Conservation (phyloP, 2,329 filamentous ascomycete species). For the Stylonectria norvegica region DNA sequence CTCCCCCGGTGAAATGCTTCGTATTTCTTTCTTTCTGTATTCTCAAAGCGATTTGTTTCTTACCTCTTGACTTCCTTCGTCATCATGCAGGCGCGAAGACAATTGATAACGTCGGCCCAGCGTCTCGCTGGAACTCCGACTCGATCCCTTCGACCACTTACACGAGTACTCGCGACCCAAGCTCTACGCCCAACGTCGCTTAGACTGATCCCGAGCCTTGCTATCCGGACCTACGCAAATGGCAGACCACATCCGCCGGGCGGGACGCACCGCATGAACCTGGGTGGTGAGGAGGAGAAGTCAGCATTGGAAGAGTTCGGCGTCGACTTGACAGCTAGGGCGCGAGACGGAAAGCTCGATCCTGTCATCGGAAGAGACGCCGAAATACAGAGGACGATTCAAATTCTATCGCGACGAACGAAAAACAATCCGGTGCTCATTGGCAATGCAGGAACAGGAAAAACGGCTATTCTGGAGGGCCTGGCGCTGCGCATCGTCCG, state of each 20-base stretch:
- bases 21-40: slow-evolving; percentile 8
- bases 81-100: slow-evolving; percentile 42
- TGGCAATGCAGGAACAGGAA: slow-evolving; percentile 84
- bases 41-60: slow-evolving; percentile 3
- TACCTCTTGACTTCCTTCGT: slow-evolving; percentile 5
- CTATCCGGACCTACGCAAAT: slow-evolving; percentile 58
- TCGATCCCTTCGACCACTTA: slow-evolving; percentile 28
- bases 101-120: slow-evolving; percentile 38
- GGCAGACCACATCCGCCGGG: slow-evolving; percentile 82
- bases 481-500: slow-evolving; percentile 84
- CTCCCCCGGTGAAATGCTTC: slow-evolving; percentile 2
- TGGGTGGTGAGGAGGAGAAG: slow-evolving; percentile 74
- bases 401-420: slow-evolving; percentile 85
- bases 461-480: slow-evolving; percentile 90
- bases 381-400: slow-evolving; percentile 92
- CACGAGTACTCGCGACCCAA: slow-evolving; percentile 24
- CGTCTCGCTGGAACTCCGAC: slow-evolving; percentile 32
- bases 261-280: slow-evolving; percentile 89
- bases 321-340: slow-evolving; percentile 80
- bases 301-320: slow-evolving; percentile 88
- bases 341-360: slow-evolving; percentile 85
- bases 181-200: slow-evolving; percentile 19
- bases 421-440: slow-evolving; percentile 98
- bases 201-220: slow-evolving; percentile 37
- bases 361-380: slow-evolving; percentile 90